A percentile compares a stretch with the other conserved stretches of the same genome.
Conservation (phyloP, 2,329 filamentous ascomycete genomes). For the Lasiodiplodia sp. region DNA sequence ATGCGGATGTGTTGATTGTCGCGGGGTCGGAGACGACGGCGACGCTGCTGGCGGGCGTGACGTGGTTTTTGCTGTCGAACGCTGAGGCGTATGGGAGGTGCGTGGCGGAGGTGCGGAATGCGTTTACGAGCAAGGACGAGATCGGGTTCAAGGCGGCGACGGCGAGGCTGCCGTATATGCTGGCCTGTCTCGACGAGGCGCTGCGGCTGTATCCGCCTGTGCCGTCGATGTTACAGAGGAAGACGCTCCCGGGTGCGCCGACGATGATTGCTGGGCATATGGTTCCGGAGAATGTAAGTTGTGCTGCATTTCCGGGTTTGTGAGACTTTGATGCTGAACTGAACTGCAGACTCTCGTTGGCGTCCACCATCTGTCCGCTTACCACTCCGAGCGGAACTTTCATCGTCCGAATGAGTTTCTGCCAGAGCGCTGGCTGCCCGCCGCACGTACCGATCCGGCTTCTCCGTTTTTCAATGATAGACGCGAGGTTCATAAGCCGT, state of each 20-base stretch:
- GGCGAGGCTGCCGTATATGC: neutral
- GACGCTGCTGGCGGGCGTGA: conserved; percentile 43
- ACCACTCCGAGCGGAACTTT: conserved; percentile 39
- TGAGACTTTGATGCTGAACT: conserved; percentile 38
- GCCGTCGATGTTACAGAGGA: conserved; percentile 42
- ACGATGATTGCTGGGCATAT: neutral
- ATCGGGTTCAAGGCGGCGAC: conserved; percentile 18
- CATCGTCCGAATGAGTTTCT: conserved; percentile 33
- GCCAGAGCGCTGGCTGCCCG: conserved; percentile 44
- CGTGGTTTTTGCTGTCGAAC: conserved; percentile 42
- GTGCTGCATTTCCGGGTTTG: neutral
- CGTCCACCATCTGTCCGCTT: conserved; percentile 35
- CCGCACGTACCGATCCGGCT: conserved; percentile 35
- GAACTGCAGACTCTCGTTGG: conserved; percentile 40
- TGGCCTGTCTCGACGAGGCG: conserved; percentile 48
- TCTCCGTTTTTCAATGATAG: conserved; percentile 37
- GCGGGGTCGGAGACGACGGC: conserved; percentile 53
- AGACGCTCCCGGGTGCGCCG: conserved; percentile 41
- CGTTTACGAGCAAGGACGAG: neutral
- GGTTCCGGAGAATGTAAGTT: neutral
- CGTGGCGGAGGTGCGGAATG: neutral
- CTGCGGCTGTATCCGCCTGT: conserved; percentile 55
- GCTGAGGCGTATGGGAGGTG: neutral
- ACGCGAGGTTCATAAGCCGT: conserved; percentile 51
- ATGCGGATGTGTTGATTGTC: conserved; percentile 36